Evolutionary conservation across 2,329 filamentous ascomycete species (phyloP).

Genomic region (Fusarium hainanense): DNA sequence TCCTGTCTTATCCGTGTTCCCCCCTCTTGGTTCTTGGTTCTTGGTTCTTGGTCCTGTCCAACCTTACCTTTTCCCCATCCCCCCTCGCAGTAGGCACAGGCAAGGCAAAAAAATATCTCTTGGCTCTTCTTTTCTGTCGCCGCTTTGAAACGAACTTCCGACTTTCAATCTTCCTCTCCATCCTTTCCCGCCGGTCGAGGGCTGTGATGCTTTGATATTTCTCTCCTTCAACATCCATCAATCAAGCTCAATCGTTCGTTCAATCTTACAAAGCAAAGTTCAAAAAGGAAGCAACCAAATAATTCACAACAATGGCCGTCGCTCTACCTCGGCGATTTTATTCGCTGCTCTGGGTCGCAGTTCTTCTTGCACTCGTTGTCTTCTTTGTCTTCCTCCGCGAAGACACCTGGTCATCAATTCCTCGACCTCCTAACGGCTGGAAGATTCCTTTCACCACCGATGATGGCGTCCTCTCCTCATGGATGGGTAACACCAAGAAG

Average conservation of each 20-base stretch:
- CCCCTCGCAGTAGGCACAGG: conserved; percentile 3
- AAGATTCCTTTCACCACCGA: conserved; percentile 43
- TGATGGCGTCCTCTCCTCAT: conserved; percentile 39
- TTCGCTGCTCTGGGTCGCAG: conserved; percentile 38
- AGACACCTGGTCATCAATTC: conserved; percentile 40
- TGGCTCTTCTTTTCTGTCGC: conserved; percentile 9
- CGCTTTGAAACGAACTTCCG: not conserved
- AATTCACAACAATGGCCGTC: conserved; percentile 28
- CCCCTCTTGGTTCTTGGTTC: not conserved
- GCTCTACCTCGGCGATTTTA: conserved; percentile 39
- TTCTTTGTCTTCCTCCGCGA: conserved; percentile 38
- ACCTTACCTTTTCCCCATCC: conserved; percentile 8
- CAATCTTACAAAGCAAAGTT: not conserved
- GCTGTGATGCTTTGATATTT: conserved; percentile 29
- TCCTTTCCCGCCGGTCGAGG: conserved; percentile 29
- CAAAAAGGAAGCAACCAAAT: not conserved
- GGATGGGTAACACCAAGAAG: conserved; percentile 25
- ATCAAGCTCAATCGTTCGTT: conserved; percentile 8
- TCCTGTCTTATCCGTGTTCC: conserved; percentile 10
- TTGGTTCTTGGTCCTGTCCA: conserved; percentile 4
- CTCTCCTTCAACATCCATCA: conserved; percentile 22
- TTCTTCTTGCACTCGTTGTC: conserved; percentile 29
- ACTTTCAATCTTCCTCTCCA: not conserved
- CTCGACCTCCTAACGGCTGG: conserved; percentile 35
- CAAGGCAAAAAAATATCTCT: conserved; percentile 14